Conservation (phyloP, 176 grass and related monocot genomes). For the Triticum monococcum region DNA sequence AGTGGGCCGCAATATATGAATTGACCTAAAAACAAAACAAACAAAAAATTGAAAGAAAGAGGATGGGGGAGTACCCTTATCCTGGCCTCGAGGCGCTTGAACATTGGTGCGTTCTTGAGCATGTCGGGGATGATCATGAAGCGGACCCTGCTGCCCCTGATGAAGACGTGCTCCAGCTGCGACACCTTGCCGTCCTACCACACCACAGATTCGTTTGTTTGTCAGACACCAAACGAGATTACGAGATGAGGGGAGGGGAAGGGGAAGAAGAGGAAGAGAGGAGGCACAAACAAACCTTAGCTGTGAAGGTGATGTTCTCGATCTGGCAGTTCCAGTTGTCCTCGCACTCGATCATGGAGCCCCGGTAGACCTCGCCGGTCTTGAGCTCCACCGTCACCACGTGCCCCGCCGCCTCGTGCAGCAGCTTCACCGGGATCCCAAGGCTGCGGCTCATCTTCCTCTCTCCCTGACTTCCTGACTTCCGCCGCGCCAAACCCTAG, state of each 20-base stretch:
- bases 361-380: conserved; percentile 70
- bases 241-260: no score
- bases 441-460: conserved; percentile 80
- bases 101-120: conserved; percentile 78
- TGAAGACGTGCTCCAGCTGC: conserved; percentile 62
- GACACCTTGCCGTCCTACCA: conserved; percentile 63
- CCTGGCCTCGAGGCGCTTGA: conserved; percentile 62
- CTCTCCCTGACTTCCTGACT: not conserved
- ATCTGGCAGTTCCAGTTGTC: conserved; percentile 92
- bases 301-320: conserved; percentile 69
- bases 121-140: conserved; percentile 83
- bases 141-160: conserved; percentile 64
- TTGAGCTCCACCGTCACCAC: conserved; percentile 95
- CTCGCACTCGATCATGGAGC: conserved; percentile 69
- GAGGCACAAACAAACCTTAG: conserved; percentile 30
- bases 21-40: not conserved
- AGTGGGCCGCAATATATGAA: not conserved
- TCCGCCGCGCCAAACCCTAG: conserved; percentile 27
- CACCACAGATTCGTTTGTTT: not conserved
- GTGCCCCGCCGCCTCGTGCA: conserved; percentile 92
- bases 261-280: no score
- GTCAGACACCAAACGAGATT: no score
- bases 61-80: conserved; percentile 4
- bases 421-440: conserved; percentile 89
- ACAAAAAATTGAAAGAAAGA: not conserved